Base-by-base conservation (phyloP, 1,139 yeast species). In the Suhomyces bribrorum region DNA sequence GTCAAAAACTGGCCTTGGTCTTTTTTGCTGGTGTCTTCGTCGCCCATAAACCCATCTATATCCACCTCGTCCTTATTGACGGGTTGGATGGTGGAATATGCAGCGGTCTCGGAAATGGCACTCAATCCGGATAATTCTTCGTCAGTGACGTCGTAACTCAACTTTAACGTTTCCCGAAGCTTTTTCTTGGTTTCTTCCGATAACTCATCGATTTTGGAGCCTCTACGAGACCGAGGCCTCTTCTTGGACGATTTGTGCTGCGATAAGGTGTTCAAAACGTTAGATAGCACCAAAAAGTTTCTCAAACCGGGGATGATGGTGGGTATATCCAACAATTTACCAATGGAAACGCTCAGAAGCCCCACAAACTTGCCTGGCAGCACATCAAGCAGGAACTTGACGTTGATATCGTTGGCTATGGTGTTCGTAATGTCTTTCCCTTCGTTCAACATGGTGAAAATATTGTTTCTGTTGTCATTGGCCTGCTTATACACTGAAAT, bases 71-170 rank as follows among this genome's bases (percentile, higher is more conserved):
- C 41, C 11, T 46, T 45, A 11, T 54, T 51, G 4, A 52, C 34
- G 7, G 48, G 49, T 27, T 51, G 53, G n/a, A 50, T 53, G 2
- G 54, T 49, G n/a, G 57, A 50, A 30, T 48, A 47, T 25, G 44
- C 47, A 13, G 60, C 54, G 12, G 48, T 47, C 6, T 54, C 57
- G 3, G 59, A 45, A 7, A 66, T 53, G 1, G 69, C 62, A 48
- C 56, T 65, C 29, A 71, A 54, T 5, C 69, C 66, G 30, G 66
- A 48, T 9, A 71, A 52, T 44, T 70, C 74, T 42, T 68, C 74
- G 40, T 69, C 73, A 0, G 71, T 62, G 5, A 64, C 67, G 40
- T 66, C 69, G 28, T 58, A 56, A 1, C 72, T 54, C 16, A 71
- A 50, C 40, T 65, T 66, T 25, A 71, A 56, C 1, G 74, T 57